Conservation (phyloP, 1,284 basidiomycete genomes). For the Hemileia vastatrix region DNA sequence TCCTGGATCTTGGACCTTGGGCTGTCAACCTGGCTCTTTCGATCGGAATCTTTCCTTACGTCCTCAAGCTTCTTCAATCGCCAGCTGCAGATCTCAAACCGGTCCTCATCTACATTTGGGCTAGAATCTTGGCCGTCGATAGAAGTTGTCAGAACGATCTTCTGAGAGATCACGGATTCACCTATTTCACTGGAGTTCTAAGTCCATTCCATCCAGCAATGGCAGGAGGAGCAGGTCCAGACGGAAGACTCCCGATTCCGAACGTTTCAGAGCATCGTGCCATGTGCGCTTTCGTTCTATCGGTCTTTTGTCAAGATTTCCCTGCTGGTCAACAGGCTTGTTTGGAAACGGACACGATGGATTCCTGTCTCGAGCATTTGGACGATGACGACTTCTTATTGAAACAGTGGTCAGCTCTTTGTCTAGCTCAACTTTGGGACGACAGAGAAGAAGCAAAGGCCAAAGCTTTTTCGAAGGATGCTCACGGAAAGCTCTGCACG, state of each 20-base stretch:
- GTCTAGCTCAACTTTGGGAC: conserved; percentile 93
- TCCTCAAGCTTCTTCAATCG: conserved; percentile 88
- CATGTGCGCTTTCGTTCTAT: conserved; percentile 96
- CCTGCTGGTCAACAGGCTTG: conserved; percentile 77
- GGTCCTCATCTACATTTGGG: conserved; percentile 99
- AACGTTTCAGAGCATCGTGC: conserved; percentile 94
- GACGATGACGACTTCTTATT: conserved; percentile 84
- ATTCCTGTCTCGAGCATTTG: conserved; percentile 74
- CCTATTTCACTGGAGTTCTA: conserved; percentile 57
- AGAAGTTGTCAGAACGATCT: conserved; percentile 83
- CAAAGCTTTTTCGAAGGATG: conserved; percentile 66
- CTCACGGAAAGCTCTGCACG: conserved; percentile 74
- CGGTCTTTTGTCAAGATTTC: conserved; percentile 83
- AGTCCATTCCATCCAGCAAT: conserved; percentile 17
- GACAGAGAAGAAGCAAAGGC: conserved; percentile 81
- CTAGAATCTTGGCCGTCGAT: conserved; percentile 90
- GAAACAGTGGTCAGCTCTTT: conserved; percentile 86
- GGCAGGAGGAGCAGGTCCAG: conserved; percentile 19
- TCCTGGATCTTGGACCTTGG: conserved; percentile 96
- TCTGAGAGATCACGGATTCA: conserved; percentile 54
- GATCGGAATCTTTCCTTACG: conserved; percentile 99
- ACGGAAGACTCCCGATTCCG: conserved; percentile 59
- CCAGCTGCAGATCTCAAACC: conserved; percentile 89
- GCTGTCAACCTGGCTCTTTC: conserved; percentile 91
- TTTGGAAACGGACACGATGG: conserved; percentile 73